These are phyloP conservation scores for Lophiostoma macrostomum DNA, from an alignment of 495 filamentous ascomycete species.

Conservation along the genomic window DNA sequence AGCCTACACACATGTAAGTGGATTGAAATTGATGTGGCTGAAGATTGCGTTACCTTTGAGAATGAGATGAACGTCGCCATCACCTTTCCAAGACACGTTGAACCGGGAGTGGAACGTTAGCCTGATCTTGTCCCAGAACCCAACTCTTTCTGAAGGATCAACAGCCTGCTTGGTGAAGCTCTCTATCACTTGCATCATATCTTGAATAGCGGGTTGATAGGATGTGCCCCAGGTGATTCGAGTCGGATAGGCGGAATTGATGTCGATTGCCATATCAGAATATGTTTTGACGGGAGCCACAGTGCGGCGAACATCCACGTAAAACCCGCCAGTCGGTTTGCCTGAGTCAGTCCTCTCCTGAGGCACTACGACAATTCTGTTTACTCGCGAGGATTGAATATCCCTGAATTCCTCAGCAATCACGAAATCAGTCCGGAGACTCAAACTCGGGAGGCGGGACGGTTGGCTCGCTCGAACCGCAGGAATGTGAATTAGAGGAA, in stretches of 20 bases:
- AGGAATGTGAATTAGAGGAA: slow-evolving; percentile 89
- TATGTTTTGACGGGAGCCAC: slow-evolving; percentile 95
- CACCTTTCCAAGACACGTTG: slow-evolving; percentile 83
- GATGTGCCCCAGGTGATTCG: slow-evolving; percentile 95
- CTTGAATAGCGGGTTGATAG: slow-evolving; percentile 96
- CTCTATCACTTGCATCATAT: slow-evolving; percentile 99
- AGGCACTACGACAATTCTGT: slow-evolving; percentile 83
- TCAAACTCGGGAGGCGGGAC: slow-evolving; percentile 73
- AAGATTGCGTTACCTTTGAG: slow-evolving; percentile 72
- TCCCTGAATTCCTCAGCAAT: slow-evolving; percentile 91
- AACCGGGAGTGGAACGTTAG: slow-evolving; percentile 93
- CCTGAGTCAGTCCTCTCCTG: slow-evolving; percentile 46
- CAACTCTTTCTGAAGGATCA: slow-evolving; percentile 87
- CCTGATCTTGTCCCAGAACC: slow-evolving; percentile 99
- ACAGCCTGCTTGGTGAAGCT: slow-evolving; percentile 93
- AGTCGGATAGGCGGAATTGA: slow-evolving; percentile 88
- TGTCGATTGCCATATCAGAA: slow-evolving; percentile 84
- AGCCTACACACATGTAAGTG: slow-evolving; percentile 46
- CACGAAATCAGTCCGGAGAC: slow-evolving; percentile 87
- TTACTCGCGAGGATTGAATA: slow-evolving; percentile 69
- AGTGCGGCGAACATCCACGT: slow-evolving; percentile 83
- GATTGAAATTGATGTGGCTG: background rate
- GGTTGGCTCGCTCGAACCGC: slow-evolving; percentile 76
- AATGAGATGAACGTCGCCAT: slow-evolving; percentile 92
- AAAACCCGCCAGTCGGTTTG: slow-evolving; percentile 60